These are phyloP conservation scores for Medakamo hakoo DNA, from an alignment of 139 green algal genomes.

Conservation along the genomic window DNA sequence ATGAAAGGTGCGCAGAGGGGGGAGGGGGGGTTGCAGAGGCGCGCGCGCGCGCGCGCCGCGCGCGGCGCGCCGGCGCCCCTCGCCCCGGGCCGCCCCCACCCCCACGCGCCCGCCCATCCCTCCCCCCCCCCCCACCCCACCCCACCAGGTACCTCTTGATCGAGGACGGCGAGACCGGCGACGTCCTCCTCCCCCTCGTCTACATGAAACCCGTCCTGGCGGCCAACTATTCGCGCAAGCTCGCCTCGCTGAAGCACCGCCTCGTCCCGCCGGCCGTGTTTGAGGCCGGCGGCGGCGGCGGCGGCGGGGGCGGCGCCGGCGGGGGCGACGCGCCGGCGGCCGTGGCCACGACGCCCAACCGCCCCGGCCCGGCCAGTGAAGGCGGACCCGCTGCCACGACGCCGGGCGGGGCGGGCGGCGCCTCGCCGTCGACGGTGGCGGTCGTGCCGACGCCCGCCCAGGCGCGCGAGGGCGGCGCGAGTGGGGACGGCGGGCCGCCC, in stretches of 20 bases:
- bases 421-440: too few relatives aligned
- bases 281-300: too few relatives aligned
- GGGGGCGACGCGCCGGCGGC: too few relatives aligned
- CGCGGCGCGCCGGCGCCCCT: neutral
- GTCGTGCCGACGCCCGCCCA: too few relatives aligned
- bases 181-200: conserved; percentile 42
- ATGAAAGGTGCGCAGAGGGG: conserved; percentile 6
- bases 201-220: conserved; percentile 38
- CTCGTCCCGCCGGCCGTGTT: conserved; percentile 9
- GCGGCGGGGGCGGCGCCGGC: too few relatives aligned
- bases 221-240: conserved; percentile 42
- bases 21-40: neutral
- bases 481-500: neutral
- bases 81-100: neutral
- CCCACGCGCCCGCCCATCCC: neutral
- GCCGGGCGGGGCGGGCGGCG: too few relatives aligned
- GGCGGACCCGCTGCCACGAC: too few relatives aligned
- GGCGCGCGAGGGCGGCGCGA: neutral
- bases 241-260: conserved; percentile 30
- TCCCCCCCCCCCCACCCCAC: neutral
- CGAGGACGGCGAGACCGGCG: conserved; percentile 40
- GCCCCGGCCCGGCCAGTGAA: neutral
- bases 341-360: neutral
- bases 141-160: conserved; percentile 28
- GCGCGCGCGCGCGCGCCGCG: neutral